Conservation (phyloP, 2,329 filamentous ascomycete genomes). For the Gaeumannomyces tritici region DNA sequence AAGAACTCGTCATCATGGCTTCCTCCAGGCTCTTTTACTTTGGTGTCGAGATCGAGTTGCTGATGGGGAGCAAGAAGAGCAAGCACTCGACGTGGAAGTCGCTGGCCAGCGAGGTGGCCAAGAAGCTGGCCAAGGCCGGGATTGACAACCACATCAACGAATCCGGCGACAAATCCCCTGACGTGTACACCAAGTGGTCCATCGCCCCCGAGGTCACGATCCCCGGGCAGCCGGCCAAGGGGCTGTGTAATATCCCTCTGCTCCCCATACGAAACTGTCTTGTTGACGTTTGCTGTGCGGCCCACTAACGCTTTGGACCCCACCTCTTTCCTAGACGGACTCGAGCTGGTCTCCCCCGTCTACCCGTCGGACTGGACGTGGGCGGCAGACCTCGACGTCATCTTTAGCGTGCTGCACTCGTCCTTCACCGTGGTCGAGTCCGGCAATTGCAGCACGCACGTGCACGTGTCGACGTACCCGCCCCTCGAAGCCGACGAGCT, state of each 20-base stretch:
- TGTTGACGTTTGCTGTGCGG: neutral
- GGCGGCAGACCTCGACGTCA: conserved; percentile 17
- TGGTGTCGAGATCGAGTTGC: conserved; percentile 27
- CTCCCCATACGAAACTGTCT: neutral
- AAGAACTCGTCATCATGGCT: neutral
- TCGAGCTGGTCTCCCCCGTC: conserved; percentile 27
- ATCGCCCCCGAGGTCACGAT: conserved; percentile 27
- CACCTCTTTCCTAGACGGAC: conserved; percentile 13
- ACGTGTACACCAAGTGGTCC: conserved; percentile 26
- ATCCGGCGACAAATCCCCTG: conserved; percentile 14
- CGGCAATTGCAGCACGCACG: conserved; percentile 24
- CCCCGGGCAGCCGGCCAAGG: conserved; percentile 19
- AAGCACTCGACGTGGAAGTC: conserved; percentile 19
- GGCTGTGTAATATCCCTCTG: conserved; percentile 15
- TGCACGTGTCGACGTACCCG: conserved; percentile 21
- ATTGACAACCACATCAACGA: conserved; percentile 22
- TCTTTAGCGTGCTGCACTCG: conserved; percentile 19
- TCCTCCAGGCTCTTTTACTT: conserved; percentile 15
- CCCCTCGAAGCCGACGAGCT: conserved; percentile 15
- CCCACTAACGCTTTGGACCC: neutral
- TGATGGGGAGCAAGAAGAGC: conserved; percentile 21
- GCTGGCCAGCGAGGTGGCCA: conserved; percentile 24
- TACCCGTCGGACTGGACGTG: conserved; percentile 18
- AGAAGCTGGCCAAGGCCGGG: conserved; percentile 19
- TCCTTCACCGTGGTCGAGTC: conserved; percentile 16